phyloP scores from a whole-genome alignment of 441 rosid genomes.

The Theobroma grandiflorum region DNA sequence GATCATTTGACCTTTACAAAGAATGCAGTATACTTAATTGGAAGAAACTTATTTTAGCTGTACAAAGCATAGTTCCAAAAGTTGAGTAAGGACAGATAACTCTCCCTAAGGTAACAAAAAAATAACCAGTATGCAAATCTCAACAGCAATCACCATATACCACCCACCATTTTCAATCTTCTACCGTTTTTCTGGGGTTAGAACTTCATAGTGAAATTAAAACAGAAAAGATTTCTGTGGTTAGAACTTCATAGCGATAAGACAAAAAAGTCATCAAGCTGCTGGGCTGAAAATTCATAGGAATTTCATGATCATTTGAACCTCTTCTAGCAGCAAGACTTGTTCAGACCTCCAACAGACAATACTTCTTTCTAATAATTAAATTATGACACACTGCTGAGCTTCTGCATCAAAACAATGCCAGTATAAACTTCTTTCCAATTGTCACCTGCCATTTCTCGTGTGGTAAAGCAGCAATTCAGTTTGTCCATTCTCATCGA shows the following conservation, averaged over 20 bases:
- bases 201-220: slow-evolving; percentile 20
- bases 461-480: slow-evolving; percentile 39
- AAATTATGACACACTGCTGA: slow-evolving; percentile 12
- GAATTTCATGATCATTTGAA: neutral
- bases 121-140: slow-evolving; percentile 7
- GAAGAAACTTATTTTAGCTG: slow-evolving; percentile 31
- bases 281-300: slow-evolving; percentile 1
- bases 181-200: neutral
- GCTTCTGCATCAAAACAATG: neutral
- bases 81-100: slow-evolving; percentile 7
- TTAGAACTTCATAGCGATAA: slow-evolving; percentile 25
- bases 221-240: neutral
- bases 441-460: slow-evolving; percentile 47
- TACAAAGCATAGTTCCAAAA: slow-evolving; percentile 30
- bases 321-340: slow-evolving; percentile 14
- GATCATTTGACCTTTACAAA: slow-evolving; percentile 19
- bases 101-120: neutral
- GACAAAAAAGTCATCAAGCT: neutral
- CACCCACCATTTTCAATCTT: slow-evolving; percentile 5
- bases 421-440: slow-evolving; percentile 15
- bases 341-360: neutral
- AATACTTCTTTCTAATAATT: slow-evolving; percentile 10
- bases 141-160: slow-evolving; percentile 1
- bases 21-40: neutral
- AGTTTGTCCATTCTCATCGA: slow-evolving; percentile 39